A percentile compares a stretch with the other conserved stretches of the same genome.
Evolutionary conservation across 2,329 filamentous ascomycete species (phyloP).

Genomic region (Epichloe sp.): DNA sequence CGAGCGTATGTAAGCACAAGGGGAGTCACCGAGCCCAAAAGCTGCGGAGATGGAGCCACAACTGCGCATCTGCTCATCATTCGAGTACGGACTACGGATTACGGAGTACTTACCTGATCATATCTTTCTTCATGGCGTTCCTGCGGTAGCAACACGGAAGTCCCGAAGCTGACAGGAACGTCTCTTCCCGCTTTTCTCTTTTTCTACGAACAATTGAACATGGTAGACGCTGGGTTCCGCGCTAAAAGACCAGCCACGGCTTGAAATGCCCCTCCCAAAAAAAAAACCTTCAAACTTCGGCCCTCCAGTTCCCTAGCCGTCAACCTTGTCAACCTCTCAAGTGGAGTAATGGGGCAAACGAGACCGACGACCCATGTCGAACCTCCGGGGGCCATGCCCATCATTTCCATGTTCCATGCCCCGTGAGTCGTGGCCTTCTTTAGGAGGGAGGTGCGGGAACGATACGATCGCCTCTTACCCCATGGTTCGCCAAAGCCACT

Average conservation of each 20-base stretch:
- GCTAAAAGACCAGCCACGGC: no score
- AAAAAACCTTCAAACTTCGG: neutral
- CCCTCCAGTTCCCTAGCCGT: neutral
- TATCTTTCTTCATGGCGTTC: neutral
- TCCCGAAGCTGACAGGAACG: neutral
- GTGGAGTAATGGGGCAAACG: no score
- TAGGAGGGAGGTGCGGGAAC: conserved; percentile 19
- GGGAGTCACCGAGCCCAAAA: no score
- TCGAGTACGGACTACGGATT: no score
- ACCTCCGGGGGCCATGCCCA: neutral
- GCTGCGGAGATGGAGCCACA: no score
- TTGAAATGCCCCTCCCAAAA: neutral
- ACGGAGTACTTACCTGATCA: no score
- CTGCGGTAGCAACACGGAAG: neutral
- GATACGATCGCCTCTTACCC: conserved; percentile 14
- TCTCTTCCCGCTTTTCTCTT: neutral
- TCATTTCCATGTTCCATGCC: neutral
- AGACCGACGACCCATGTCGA: no score
- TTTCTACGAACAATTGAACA: neutral
- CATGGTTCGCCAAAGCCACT: conserved; percentile 5
- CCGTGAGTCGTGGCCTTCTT: neutral
- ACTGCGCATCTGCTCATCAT: no score
- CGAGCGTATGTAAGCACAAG: no score
- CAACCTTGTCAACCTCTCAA: neutral
- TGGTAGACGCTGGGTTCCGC: neutral